These are phyloP conservation scores for Blastocladiella emersonii DNA, from an alignment of 371 early-diverging fungal species.

Conservation along the genomic window DNA sequence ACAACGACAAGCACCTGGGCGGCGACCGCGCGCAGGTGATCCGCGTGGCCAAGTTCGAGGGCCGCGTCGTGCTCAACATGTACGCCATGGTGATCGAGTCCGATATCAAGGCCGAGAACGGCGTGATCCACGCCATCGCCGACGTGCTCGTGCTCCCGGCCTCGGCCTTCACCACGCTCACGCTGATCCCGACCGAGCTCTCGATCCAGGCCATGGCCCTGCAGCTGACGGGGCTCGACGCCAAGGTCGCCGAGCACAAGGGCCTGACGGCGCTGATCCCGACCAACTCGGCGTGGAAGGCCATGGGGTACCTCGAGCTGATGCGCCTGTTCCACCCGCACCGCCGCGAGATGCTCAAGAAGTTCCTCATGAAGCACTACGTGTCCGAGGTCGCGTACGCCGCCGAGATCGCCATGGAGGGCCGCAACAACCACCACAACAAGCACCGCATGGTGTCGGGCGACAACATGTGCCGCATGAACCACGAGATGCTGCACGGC, in stretches of 20 bases:
- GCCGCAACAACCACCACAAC: no score
- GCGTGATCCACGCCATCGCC: constrained; percentile 15
- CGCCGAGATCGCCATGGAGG: no score
- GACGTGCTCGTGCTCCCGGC: constrained; percentile 14
- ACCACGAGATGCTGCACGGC: background rate
- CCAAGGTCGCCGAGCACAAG: constrained; percentile 8
- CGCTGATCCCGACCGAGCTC: constrained; percentile 13
- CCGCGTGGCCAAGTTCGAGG: constrained; percentile 12
- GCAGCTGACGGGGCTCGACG: constrained; percentile 6
- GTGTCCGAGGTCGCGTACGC: background rate
- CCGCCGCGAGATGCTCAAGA: background rate
- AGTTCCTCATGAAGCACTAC: background rate
- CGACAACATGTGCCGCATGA: no score
- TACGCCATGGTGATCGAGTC: constrained; percentile 1
- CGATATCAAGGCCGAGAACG: constrained; percentile 16
- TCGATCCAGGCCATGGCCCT: constrained; percentile 9
- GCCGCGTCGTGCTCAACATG: constrained; percentile 5
- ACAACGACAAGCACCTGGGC: constrained; percentile 6
- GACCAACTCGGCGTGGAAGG: background rate
- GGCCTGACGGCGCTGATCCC: background rate
- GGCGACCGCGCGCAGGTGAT: constrained; percentile 14
- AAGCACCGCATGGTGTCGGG: no score
- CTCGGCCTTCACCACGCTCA: constrained; percentile 8
- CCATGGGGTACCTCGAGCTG: background rate
- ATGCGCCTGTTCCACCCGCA: background rate